Percentiles rank a stretch among this genome's conserved stretches.
phyloP scores from a whole-genome alignment of 2,329 filamentous ascomycete genomes.

The Teratosphaeria pseudoeucalypti region DNA sequence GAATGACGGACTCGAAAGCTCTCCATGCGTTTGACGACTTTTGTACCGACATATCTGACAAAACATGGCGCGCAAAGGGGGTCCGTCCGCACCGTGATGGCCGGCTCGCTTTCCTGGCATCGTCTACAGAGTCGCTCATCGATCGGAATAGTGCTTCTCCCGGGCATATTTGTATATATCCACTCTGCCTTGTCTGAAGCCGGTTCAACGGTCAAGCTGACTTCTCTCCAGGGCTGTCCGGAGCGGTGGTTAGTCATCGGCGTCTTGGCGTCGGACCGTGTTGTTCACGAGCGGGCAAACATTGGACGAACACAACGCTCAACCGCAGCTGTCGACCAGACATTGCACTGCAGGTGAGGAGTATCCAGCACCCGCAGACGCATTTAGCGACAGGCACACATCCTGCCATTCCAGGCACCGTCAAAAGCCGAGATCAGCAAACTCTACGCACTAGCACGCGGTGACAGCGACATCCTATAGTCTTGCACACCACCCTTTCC shows the following conservation, averaged over 20 bases:
- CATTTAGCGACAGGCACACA: neutral
- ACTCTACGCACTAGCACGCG: neutral
- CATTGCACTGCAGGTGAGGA: too few relatives aligned
- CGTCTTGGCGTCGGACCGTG: too few relatives aligned
- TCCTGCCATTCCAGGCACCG: neutral
- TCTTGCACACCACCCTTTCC: neutral
- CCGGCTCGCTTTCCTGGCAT: conserved; percentile 42
- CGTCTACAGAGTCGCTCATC: conserved; percentile 40
- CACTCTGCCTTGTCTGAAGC: too few relatives aligned
- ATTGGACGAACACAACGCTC: too few relatives aligned
- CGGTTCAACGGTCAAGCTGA: neutral
- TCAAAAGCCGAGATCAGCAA: neutral
- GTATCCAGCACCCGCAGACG: neutral
- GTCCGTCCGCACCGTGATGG: conserved; percentile 47
- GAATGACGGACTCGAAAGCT: conserved; percentile 46
- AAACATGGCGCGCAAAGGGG: conserved; percentile 64
- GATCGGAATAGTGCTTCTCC: conserved; percentile 7
- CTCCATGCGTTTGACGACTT: conserved; percentile 69
- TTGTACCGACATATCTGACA: conserved; percentile 63
- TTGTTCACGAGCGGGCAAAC: too few relatives aligned
- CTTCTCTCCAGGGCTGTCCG: neutral
- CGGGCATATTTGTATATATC: conserved; percentile 14
- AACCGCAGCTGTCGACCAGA: too few relatives aligned
- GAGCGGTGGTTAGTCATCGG: neutral
- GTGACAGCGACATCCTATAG: neutral